phyloP scores from a whole-genome alignment of 495 filamentous ascomycete species.

The Xylaria palmicola region DNA sequence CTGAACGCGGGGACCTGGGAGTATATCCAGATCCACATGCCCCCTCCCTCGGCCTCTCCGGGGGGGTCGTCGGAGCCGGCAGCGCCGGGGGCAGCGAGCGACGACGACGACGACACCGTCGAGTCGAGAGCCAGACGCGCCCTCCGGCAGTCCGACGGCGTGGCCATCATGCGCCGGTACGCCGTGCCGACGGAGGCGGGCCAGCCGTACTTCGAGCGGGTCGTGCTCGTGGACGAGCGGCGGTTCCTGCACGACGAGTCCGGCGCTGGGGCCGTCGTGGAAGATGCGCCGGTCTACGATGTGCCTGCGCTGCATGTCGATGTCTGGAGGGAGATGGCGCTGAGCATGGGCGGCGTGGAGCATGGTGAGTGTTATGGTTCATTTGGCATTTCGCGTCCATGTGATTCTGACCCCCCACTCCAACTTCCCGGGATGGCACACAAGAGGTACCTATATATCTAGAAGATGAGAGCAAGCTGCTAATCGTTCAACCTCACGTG shows the following conservation, averaged over 20 bases:
- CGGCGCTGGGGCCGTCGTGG: slow-evolving; percentile 2
- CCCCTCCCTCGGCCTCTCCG: background rate
- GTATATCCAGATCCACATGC: slow-evolving; percentile 17
- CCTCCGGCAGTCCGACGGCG: background rate
- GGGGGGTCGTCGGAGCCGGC: too few relatives aligned
- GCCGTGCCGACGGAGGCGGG: background rate
- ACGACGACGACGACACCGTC: background rate
- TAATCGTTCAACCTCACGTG: too few relatives aligned
- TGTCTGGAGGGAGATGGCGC: slow-evolving; percentile 14
- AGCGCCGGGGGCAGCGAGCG: background rate
- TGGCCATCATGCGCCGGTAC: slow-evolving; percentile 8
- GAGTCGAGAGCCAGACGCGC: background rate
- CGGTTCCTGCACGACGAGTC: slow-evolving; percentile 17
- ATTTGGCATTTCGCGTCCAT: too few relatives aligned
- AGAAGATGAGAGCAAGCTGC: background rate
- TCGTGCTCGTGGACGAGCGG: slow-evolving; percentile 11
- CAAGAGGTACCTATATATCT: background rate
- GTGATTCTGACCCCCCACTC: too few relatives aligned
- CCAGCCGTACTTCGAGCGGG: background rate
- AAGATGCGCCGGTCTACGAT: slow-evolving; percentile 9
- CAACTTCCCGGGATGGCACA: too few relatives aligned
- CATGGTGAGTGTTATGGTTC: background rate
- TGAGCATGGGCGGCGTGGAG: slow-evolving; percentile 8
- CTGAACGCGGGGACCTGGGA: background rate
- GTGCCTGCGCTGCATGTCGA: slow-evolving; percentile 2